Evolutionary conservation across 2,329 filamentous ascomycete species (phyloP), one percentile per base, ranked within the genome.

Genomic region (Cladosporium sp.): DNA sequence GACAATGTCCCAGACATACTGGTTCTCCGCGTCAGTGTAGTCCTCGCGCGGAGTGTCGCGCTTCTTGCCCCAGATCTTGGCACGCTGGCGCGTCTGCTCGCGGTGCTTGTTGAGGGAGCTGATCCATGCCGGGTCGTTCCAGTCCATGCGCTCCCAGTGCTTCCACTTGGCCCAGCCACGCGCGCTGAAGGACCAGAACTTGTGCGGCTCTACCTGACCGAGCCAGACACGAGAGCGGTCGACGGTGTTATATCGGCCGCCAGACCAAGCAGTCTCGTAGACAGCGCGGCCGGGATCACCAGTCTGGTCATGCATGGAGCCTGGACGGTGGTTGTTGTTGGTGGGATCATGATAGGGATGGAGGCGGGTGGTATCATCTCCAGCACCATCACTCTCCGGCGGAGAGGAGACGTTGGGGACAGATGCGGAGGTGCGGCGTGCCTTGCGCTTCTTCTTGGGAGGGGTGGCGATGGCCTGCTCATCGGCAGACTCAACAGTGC

Each of bases 101-200:
- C 61, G 34, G 51, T 64, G 61, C 51, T 64, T 64, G 61, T 64
- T 64, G 51, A 64, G 61, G 41, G 15, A 10, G 5, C 8, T 26
- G 49, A 64, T n/a, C 51, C 55, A 57, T 15, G 49, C 47, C 7
- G 8, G 12, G 26, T 64, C 51, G 51, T 44, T 8, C 61, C 61
- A 64, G 51, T 64, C 24, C 61, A 64, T 64, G 10, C 26, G 32
- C 36, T 38, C 26, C 14, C 36, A 26, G 34, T 55, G 61, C 15
- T 10, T 18, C 61, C 61, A 64, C 34, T 47, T 47, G 36, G 11
- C 55, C 36, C 36, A 64, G 36, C 61, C 61, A 15, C 61, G 51
- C 24, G 51, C 21, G 61, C 61, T 38, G 36, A 32, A 64, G 51
- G 24, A 41, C 24, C 26, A 64, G 21, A 64, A 8, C 51, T 64